A percentile compares a stretch with the other conserved stretches of the same genome.
Conservation (phyloP, 129 eudicot genomes). For the Artemisia tridentata region DNA sequence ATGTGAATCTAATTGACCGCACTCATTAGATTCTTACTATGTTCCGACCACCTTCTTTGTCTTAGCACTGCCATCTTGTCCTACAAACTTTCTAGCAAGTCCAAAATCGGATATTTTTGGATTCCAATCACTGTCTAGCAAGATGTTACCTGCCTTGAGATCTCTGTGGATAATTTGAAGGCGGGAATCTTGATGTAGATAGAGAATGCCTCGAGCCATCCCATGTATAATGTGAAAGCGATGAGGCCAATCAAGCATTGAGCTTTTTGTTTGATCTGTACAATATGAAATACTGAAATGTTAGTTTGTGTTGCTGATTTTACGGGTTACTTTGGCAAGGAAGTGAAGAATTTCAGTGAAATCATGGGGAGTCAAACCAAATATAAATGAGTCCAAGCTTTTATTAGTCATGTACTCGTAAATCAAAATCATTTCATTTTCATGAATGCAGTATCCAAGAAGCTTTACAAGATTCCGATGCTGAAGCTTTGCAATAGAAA, state of each 20-base stretch:
- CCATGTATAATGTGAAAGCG: constrained; percentile 39
- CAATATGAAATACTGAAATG: not conserved
- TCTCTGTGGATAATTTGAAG: constrained; percentile 47
- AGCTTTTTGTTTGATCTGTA: constrained; percentile 24
- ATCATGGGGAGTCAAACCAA: constrained; percentile 15
- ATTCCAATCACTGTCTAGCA: constrained; percentile 40
- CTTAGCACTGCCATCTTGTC: constrained; percentile 10
- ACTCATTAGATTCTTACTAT: constrained; percentile 29
- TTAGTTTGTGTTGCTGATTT: not conserved
- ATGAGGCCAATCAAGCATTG: constrained; percentile 30
- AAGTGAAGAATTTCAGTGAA: not conserved
- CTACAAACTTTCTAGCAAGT: constrained; percentile 36
- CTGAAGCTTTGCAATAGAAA: constrained; percentile 22
- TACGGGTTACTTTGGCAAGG: too few species aligned
- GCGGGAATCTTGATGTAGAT: constrained; percentile 55
- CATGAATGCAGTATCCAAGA: constrained; percentile 34
- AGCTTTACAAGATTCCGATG: constrained; percentile 33
- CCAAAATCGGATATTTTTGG: constrained; percentile 64
- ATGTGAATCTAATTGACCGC: not conserved
- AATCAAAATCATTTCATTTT: constrained; percentile 27
- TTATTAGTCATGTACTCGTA: constrained; percentile 36
- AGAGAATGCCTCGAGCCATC: constrained; percentile 46
- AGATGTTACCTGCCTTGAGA: constrained; percentile 39
- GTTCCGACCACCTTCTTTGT: constrained; percentile 44
- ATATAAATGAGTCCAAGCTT: constrained; percentile 31